A percentile compares a stretch with the other conserved stretches of the same genome.
phyloP scores from a whole-genome alignment of 257 asterid genomes.

The Voacanga thouarsii region DNA sequence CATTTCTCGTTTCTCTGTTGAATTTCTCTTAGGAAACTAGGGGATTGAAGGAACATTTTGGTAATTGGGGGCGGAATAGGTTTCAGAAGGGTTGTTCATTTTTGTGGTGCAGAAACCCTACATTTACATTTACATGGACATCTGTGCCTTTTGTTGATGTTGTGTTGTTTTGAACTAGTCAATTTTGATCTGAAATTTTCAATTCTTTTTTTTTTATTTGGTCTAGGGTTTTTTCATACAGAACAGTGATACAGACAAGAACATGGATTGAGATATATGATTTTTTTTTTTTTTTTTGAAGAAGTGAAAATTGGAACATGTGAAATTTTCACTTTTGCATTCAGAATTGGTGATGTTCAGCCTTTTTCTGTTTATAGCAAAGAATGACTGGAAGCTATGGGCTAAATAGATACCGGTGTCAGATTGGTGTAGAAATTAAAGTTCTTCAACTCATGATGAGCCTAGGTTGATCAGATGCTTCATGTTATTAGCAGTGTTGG shows the following conservation, averaged over 20 bases:
- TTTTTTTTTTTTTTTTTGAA: no score
- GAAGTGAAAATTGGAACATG: no score
- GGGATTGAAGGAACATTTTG: no score
- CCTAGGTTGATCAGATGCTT: not conserved
- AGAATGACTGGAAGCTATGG: not conserved
- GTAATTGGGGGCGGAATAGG: not conserved
- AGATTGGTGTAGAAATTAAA: not conserved
- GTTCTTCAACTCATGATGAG: not conserved
- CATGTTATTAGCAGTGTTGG: no score
- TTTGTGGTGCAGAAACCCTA: no score
- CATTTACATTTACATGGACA: no score
- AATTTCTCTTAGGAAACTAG: not conserved
- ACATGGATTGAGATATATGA: not conserved
- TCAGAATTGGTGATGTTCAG: not conserved
- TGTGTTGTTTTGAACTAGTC: no score
- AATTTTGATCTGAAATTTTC: no score
- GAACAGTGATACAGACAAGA: not conserved
- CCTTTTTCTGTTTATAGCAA: not conserved
- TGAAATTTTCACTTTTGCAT: not conserved
- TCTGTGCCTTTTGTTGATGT: no score
- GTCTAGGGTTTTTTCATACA: not conserved
- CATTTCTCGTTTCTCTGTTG: not conserved
- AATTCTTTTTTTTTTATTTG: no score
- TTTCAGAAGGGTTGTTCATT: no score
- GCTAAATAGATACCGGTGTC: not conserved